These are phyloP conservation scores for Lachancea kluyveri DNA, from an alignment of 805 yeast genomes.

Conservation along the genomic window DNA sequence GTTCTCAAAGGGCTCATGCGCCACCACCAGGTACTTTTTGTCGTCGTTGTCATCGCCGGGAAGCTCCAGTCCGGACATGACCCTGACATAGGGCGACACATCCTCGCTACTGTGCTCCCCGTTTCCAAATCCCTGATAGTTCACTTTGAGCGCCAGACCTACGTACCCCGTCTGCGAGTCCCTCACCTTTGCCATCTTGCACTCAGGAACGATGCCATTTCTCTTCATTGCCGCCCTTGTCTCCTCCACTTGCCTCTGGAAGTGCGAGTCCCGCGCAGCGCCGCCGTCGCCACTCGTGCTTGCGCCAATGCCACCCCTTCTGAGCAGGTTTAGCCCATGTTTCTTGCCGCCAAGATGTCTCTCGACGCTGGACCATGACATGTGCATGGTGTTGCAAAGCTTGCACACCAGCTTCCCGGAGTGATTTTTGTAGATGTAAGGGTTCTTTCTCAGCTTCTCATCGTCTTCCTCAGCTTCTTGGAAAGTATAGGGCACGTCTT, in stretches of 20 bases:
- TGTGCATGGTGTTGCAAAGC: conserved; percentile 77
- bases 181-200: conserved; percentile 60
- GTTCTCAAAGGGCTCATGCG: conserved; percentile 89
- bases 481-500: conserved; percentile 32
- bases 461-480: conserved; percentile 53
- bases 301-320: conserved; percentile 43
- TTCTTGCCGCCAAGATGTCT: conserved; percentile 81
- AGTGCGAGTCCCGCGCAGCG: conserved; percentile 24
- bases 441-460: conserved; percentile 32
- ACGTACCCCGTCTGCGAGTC: conserved; percentile 49
- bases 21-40: conserved; percentile 57
- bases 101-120: conserved; percentile 24
- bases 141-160: conserved; percentile 63
- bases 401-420: conserved; percentile 82
- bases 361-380: conserved; percentile 71
- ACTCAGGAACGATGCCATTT: conserved; percentile 46
- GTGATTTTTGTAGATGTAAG: conserved; percentile 79
- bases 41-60: conserved; percentile 42
- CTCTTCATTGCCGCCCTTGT: conserved; percentile 11
- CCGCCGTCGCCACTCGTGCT: conserved; percentile 21
- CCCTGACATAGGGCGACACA: conserved; percentile 52
- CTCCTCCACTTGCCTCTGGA: conserved; percentile 17
- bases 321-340: conserved; percentile 68
- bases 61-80: conserved; percentile 76
- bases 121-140: conserved; percentile 39